phyloP scores from a whole-genome alignment of 2,329 filamentous ascomycete genomes.

The Diaporthe aspalathi region DNA sequence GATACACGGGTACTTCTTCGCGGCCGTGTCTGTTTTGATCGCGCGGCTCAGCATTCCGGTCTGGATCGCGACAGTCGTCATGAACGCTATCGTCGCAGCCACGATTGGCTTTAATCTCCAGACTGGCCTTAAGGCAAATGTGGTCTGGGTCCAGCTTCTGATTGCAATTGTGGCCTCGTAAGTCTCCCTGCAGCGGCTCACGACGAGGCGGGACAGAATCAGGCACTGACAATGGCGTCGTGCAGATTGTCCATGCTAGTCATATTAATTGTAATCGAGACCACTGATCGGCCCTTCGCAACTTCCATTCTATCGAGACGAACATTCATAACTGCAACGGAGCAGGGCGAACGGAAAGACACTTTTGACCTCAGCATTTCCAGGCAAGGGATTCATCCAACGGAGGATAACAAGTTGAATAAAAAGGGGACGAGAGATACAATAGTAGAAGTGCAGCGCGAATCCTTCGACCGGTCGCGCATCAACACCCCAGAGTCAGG shows the following conservation, averaged over 20 bases:
- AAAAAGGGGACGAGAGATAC: background rate
- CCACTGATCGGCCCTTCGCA: conserved; percentile 36
- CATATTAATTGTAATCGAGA: conserved; percentile 30
- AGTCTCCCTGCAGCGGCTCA: background rate
- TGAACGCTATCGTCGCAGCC: conserved; percentile 31
- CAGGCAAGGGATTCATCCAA: background rate
- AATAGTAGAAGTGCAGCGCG: background rate
- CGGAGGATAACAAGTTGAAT: background rate
- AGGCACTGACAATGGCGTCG: background rate
- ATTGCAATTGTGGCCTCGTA: conserved; percentile 26
- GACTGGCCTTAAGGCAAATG: conserved; percentile 23
- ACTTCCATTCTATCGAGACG: conserved; percentile 27
- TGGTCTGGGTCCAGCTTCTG: conserved; percentile 31
- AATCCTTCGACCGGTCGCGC: conserved; percentile 6
- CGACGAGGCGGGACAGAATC: too few relatives aligned
- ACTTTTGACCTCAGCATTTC: conserved; percentile 28
- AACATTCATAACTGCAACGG: conserved; percentile 24
- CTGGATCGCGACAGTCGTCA: conserved; percentile 34
- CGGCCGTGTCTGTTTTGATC: conserved; percentile 31
- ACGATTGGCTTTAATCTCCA: conserved; percentile 16
- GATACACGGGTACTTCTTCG: conserved; percentile 32
- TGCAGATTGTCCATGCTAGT: conserved; percentile 29
- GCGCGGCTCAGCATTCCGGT: conserved; percentile 26
- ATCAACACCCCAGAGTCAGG: conserved; percentile 31
- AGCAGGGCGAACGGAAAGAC: background rate